Conservation (phyloP, 129 eudicot genomes). For the Artemisia argyi region DNA sequence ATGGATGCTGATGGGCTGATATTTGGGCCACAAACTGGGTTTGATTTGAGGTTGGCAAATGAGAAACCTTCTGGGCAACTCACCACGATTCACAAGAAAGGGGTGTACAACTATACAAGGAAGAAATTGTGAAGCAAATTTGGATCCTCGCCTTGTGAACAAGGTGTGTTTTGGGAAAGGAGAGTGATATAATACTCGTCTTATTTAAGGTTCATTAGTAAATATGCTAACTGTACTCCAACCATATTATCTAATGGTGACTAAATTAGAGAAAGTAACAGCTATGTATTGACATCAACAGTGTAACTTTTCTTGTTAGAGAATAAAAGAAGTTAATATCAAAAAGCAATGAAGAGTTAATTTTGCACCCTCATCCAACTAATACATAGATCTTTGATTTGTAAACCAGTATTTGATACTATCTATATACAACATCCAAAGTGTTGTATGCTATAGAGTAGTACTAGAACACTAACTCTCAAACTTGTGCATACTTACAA, state of each 20-base stretch:
- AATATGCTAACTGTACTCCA: no score
- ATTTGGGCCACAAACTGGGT: not conserved
- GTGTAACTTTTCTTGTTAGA: no score
- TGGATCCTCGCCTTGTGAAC: not conserved
- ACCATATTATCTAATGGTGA: not conserved
- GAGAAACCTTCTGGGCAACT: not conserved
- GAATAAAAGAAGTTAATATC: no score
- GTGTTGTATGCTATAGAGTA: not conserved
- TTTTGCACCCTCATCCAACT: no score
- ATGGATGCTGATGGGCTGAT: not conserved
- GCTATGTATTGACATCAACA: no score
- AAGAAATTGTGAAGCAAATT: not conserved
- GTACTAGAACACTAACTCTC: not conserved
- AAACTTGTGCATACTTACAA: not conserved
- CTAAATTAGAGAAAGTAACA: not conserved
- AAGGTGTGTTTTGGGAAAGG: not conserved
- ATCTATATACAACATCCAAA: slow-evolving; percentile 6
- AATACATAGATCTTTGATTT: slow-evolving; percentile 2
- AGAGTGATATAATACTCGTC: not conserved
- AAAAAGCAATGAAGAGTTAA: no score
- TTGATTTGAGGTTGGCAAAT: not conserved
- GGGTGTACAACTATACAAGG: not conserved
- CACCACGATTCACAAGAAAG: not conserved
- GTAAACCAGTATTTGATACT: slow-evolving; percentile 2
- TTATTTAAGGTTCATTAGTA: not conserved